These are phyloP conservation scores for Plasmodium cynomolgi DNA, from an alignment of 169 alveolate genomes.

Conservation along the genomic window DNA sequence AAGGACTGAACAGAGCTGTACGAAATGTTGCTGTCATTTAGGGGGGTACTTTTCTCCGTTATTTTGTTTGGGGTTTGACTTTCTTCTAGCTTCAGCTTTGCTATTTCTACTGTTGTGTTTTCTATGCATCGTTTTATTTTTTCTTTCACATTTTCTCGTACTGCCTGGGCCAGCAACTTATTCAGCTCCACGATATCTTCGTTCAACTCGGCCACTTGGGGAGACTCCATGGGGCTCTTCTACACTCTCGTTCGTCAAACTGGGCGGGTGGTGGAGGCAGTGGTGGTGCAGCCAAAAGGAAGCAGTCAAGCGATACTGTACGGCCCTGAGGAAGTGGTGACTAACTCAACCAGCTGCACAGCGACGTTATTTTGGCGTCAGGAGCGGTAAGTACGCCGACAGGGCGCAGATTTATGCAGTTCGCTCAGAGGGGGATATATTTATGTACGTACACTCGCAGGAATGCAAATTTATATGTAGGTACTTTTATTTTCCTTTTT, in stretches of 20 bases:
- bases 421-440: background rate
- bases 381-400: background rate
- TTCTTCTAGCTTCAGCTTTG: conserved; percentile 30
- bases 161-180: background rate
- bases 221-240: background rate
- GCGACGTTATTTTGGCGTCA: background rate
- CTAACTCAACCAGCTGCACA: background rate
- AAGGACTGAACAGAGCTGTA: conserved; percentile 66
- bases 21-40: conserved; percentile 17
- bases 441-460: background rate
- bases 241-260: background rate
- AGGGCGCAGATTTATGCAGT: background rate
- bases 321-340: background rate
- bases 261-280: background rate
- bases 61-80: conserved; percentile 59
- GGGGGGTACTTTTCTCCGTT: conserved; percentile 2
- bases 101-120: conserved; percentile 41
- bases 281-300: background rate
- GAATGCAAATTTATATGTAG: background rate
- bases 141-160: conserved; percentile 53
- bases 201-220: conserved; percentile 17
- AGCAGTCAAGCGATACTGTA: background rate
- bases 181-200: conserved; percentile 53
- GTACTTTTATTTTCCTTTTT: background rate
- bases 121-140: conserved; percentile 54